A percentile compares a stretch with the other conserved stretches of the same genome.
phyloP scores from a whole-genome alignment of 1,139 yeast species.

The Kluyveromyces sp. region DNA sequence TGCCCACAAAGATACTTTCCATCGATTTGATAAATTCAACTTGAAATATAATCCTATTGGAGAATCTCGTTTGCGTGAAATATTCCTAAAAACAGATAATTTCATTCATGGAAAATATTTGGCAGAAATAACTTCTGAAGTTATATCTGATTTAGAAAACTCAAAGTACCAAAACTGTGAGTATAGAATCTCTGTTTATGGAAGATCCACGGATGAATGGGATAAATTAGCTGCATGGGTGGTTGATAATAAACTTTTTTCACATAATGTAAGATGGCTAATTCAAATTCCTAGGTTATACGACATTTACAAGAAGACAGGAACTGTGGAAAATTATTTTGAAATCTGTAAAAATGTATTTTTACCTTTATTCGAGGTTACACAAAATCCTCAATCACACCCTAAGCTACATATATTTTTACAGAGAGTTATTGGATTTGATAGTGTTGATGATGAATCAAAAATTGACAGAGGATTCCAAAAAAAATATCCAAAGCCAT shows the following conservation, averaged over 20 bases:
- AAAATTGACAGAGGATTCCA: constrained; percentile 78
- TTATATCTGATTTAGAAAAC: constrained; percentile 84
- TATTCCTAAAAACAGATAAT: constrained; percentile 91
- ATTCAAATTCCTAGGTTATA: constrained; percentile 91
- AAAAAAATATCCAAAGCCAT: constrained; percentile 75
- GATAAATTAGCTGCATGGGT: constrained; percentile 93
- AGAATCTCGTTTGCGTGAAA: constrained; percentile 91
- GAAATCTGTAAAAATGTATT: constrained; percentile 69
- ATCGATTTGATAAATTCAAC: constrained; percentile 94
- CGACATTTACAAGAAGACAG: constrained; percentile 76
- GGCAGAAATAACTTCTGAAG: constrained; percentile 91
- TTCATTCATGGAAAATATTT: constrained; percentile 80
- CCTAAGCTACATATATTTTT: constrained; percentile 84
- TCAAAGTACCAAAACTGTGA: constrained; percentile 97
- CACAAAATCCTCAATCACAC: constrained; percentile 72
- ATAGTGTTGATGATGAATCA: constrained; percentile 96
- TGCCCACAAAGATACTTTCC: constrained; percentile 97
- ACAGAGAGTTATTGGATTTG: constrained; percentile 94
- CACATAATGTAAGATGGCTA: constrained; percentile 95
- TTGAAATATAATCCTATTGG: constrained; percentile 97
- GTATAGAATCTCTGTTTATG: constrained; percentile 89
- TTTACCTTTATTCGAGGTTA: constrained; percentile 87
- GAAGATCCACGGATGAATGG: constrained; percentile 88
- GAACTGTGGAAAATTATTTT: constrained; percentile 61
- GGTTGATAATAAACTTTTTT: constrained; percentile 80